Evolutionary conservation across 345 rosid species (phyloP).

Genomic region (Nasturtium officinale): DNA sequence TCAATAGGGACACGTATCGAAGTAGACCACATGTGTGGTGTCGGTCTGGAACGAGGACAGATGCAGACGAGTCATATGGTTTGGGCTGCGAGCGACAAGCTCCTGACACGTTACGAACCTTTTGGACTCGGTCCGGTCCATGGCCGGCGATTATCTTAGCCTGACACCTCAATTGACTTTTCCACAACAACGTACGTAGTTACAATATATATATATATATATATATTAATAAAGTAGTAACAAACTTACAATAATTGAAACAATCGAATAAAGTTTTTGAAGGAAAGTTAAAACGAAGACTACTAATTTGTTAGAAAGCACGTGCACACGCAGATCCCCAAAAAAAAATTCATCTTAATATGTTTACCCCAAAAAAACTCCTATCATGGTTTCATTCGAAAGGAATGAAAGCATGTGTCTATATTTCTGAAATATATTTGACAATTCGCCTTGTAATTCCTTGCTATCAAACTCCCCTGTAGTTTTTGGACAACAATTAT

Average conservation of each 20-base stretch:
- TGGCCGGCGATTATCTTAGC: conserved; percentile 33
- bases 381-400: neutral
- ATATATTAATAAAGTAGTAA: too few relatives aligned
- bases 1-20: conserved; percentile 37
- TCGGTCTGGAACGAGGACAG: conserved; percentile 25
- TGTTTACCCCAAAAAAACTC: too few relatives aligned
- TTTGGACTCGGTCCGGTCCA: conserved; percentile 33
- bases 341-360: too few relatives aligned
- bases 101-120: conserved; percentile 42
- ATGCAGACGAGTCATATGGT: conserved; percentile 41
- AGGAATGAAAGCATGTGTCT: neutral
- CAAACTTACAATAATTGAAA: conserved; percentile 29
- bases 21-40: conserved; percentile 43
- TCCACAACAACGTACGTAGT: conserved; percentile 11
- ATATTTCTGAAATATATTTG: too few relatives aligned
- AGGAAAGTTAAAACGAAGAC: neutral
- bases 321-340: too few relatives aligned
- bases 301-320: neutral
- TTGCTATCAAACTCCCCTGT: neutral
- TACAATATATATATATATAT: neutral
- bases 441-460: neutral
- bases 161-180: conserved; percentile 39
- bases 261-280: neutral
- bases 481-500: neutral
- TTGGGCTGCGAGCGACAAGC: conserved; percentile 32